Conservation (phyloP, 1,139 yeast species). For the Hyphopichia burtonii region DNA sequence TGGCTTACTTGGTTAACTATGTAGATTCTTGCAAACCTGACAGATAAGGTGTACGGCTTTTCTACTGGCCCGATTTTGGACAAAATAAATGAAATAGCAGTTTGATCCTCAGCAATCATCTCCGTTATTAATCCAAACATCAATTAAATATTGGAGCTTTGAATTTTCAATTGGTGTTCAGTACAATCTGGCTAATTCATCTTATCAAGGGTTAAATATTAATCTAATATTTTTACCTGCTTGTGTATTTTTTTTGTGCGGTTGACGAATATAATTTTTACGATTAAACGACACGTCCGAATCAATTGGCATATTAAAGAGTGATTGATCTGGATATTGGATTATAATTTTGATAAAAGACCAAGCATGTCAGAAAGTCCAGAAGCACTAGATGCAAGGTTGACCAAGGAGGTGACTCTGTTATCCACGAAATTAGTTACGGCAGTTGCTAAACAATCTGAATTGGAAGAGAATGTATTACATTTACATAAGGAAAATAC, state of each 20-base stretch:
- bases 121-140: no score
- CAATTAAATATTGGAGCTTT: no score
- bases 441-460: conserved; percentile 58
- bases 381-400: conserved; percentile 25
- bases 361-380: conserved; percentile 7
- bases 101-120: no score
- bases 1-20: no score
- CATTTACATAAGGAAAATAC: conserved; percentile 33
- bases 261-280: neutral
- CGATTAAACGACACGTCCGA: neutral
- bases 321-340: neutral
- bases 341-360: neutral
- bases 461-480: conserved; percentile 44
- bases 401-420: conserved; percentile 55
- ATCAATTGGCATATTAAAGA: neutral
- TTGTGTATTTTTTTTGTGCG: neutral
- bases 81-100: no score
- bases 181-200: no score
- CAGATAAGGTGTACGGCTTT: no score
- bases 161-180: no score
- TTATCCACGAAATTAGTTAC: conserved; percentile 61
- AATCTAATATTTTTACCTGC: no score
- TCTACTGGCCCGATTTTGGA: no score
- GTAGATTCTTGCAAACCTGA: no score
- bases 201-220: neutral